Evolutionary conservation across 306 rosid genomes (phyloP).

Genomic region (Hylodesmum podocarpum): DNA sequence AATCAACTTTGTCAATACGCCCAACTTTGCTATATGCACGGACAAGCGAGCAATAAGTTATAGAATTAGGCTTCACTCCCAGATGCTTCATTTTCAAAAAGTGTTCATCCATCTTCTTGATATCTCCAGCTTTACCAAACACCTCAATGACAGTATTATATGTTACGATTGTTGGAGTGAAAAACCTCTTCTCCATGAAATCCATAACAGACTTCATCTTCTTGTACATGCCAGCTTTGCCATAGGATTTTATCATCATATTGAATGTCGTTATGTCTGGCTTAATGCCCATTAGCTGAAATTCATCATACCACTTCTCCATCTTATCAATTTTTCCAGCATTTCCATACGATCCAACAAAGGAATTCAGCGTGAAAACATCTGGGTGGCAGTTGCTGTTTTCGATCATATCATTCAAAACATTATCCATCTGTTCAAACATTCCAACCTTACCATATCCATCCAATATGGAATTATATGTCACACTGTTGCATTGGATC

Average conservation of each 20-base stretch:
- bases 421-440: slow-evolving; percentile 79
- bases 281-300: slow-evolving; percentile 71
- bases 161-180: slow-evolving; percentile 70
- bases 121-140: slow-evolving; percentile 77
- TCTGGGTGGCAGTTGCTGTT: slow-evolving; percentile 70
- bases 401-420: slow-evolving; percentile 77
- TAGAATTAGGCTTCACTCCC: slow-evolving; percentile 84
- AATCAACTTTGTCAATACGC: slow-evolving; percentile 58
- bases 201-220: slow-evolving; percentile 68
- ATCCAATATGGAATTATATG: slow-evolving; percentile 73
- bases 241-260: slow-evolving; percentile 77
- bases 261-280: slow-evolving; percentile 85
- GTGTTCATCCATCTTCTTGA: slow-evolving; percentile 60
- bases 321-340: slow-evolving; percentile 65
- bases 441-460: slow-evolving; percentile 80
- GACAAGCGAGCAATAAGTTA: slow-evolving; percentile 81
- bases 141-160: slow-evolving; percentile 78
- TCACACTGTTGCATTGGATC: slow-evolving; percentile 61
- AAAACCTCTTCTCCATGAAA: slow-evolving; percentile 76
- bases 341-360: slow-evolving; percentile 71
- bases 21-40: slow-evolving; percentile 75
- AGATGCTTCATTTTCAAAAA: slow-evolving; percentile 73
- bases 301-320: slow-evolving; percentile 95
- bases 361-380: slow-evolving; percentile 74
- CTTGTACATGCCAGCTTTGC: slow-evolving; percentile 66